Percentiles rank a stretch among this genome's conserved stretches.
Evolutionary conservation across 2,329 filamentous ascomycete genomes (phyloP).

Genomic region (Huntiella bhutanensis): DNA sequence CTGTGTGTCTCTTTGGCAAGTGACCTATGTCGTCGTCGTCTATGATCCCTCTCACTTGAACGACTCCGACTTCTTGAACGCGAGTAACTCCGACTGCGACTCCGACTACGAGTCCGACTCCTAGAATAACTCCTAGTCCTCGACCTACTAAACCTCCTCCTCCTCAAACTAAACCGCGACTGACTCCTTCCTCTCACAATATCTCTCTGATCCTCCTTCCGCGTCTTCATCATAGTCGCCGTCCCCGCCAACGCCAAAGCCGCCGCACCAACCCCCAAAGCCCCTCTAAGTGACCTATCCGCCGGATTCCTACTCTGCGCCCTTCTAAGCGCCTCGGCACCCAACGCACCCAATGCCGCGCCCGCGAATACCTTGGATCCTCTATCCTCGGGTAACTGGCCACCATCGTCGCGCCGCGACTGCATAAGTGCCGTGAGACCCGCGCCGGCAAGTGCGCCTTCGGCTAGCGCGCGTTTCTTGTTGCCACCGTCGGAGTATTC

Average conservation of each 20-base stretch:
- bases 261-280: slow-evolving; percentile 42
- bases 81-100: neutral
- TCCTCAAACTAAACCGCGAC: slow-evolving; percentile 21
- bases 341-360: slow-evolving; percentile 42
- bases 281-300: slow-evolving; percentile 34
- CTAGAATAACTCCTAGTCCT: neutral
- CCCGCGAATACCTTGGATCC: slow-evolving; percentile 41
- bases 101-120: neutral
- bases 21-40: neutral
- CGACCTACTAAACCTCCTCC: neutral
- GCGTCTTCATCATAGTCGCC: slow-evolving; percentile 42
- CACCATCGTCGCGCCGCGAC: slow-evolving; percentile 32
- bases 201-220: slow-evolving; percentile 41
- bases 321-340: slow-evolving; percentile 40
- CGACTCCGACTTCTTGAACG: neutral
- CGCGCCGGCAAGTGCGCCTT: slow-evolving; percentile 45
- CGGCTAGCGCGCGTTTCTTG: slow-evolving; percentile 40
- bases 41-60: neutral
- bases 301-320: slow-evolving; percentile 38
- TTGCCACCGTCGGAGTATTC: slow-evolving; percentile 16
- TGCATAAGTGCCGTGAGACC: slow-evolving; percentile 40
- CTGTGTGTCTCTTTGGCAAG: slow-evolving; percentile 21
- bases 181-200: slow-evolving; percentile 29
- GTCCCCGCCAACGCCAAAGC: slow-evolving; percentile 46
- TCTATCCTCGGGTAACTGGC: slow-evolving; percentile 30